Evolutionary conservation across 495 filamentous ascomycete genomes (phyloP), one percentile per base, ranked within the genome.

Genomic region (Saxispiralis lemnorum): DNA sequence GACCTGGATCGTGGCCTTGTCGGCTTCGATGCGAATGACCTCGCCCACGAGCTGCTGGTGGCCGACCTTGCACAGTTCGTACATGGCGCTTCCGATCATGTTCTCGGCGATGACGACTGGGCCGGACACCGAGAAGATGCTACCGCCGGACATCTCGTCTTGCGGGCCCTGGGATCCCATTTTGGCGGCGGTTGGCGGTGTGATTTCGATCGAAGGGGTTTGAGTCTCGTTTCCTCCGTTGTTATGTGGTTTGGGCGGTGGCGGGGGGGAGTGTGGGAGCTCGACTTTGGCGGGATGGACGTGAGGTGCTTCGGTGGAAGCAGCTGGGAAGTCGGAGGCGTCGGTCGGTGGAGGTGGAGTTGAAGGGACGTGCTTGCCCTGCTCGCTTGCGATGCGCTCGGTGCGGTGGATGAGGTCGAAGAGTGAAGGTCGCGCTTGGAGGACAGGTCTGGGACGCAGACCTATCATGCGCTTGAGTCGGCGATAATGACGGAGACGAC

Each of bases 61-160:
- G 49, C 89, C 87, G 46, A 99, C 87, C 60, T 71, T 76, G 55
- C 86, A 79, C 81, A 99, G 67, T 68, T 99, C 89, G 71, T 99
- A 95, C 92, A 99, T 96, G 57, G 89, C 86, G 77, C 89, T 92
- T 58, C 89, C 89, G 58, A 86, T 81, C 87, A 96, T 94, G 62
- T 95, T 76, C 69, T 96, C 87, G 59, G 92, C 89, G 53, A 96
- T 76, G 51, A 96, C 78, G 66, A 99, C 89, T 53, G 89, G 92
- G 41, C 81, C 81, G 38, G 82, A 85, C 40, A 87, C 69, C 44
- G 81, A 86, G 69, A 75, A 86, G 61, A 87, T 79, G 54, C 76
- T 75, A 58, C 81, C 75, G 70, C 40, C 11, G 20, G 30, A 35
- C 38, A 49, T 38, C 32, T 46, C 19, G 33, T 52, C 41, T 35